Percentiles rank a stretch among this genome's conserved stretches.
phyloP scores from a whole-genome alignment of 1,139 yeast species.

The Suhomyces chickasaworum region DNA sequence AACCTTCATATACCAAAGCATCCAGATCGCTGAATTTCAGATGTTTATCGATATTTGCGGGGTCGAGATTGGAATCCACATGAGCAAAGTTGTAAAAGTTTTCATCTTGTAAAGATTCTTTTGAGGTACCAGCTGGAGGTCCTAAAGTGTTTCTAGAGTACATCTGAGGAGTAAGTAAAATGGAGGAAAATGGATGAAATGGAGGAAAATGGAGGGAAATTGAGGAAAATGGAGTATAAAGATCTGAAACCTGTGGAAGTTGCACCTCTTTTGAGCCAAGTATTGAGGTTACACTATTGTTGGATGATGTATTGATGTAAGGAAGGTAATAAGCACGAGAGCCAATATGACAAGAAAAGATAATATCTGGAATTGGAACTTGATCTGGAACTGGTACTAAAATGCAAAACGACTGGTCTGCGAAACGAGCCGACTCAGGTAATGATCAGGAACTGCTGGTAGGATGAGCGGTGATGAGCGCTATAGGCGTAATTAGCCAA shows the following conservation, averaged over 20 bases:
- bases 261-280: background rate
- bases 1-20: slow-evolving; percentile 6
- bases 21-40: slow-evolving; percentile 7
- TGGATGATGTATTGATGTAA: too few species aligned
- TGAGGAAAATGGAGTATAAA: too few species aligned
- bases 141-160: background rate
- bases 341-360: too few species aligned
- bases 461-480: background rate
- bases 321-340: background rate
- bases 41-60: background rate
- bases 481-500: too few species aligned
- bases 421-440: background rate
- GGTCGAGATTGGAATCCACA: slow-evolving; percentile 6
- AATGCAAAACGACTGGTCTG: background rate
- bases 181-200: background rate
- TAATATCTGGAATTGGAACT: too few species aligned
- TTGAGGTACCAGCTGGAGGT: background rate
- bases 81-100: slow-evolving; percentile 19
- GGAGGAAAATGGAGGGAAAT: background rate
- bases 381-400: too few species aligned
- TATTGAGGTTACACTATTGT: too few species aligned
- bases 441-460: background rate
- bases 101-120: slow-evolving; percentile 10
- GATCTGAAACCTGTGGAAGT: background rate
- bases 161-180: too few species aligned